Conservation (phyloP, 2,329 filamentous ascomycete genomes). For the Fusarium praegraminearum region DNA sequence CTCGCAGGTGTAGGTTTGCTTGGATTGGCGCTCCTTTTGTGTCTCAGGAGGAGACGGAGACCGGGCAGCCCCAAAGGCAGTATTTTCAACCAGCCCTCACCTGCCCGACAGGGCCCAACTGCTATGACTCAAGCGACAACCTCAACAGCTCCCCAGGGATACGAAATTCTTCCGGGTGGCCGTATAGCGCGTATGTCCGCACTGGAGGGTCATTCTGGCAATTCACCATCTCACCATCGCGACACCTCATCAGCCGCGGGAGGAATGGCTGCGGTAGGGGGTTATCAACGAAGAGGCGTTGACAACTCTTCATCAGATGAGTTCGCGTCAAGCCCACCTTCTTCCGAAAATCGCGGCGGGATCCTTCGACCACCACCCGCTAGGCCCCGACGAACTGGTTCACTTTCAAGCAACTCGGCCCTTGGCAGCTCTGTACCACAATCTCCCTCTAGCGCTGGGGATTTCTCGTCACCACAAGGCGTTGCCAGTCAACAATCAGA, state of each 20-base stretch:
- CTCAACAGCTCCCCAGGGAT: constrained; percentile 62
- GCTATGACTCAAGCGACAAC: constrained; percentile 53
- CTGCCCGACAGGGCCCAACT: constrained; percentile 65
- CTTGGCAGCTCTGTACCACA: constrained; percentile 77
- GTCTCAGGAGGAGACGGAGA: constrained; percentile 67
- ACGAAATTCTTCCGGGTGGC: constrained; percentile 84
- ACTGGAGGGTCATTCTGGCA: constrained; percentile 78
- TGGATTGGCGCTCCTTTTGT: constrained; percentile 76
- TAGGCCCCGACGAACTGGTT: constrained; percentile 80
- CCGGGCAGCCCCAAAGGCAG: constrained; percentile 74
- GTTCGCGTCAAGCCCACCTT: constrained; percentile 74
- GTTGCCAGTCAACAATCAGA: constrained; percentile 92
- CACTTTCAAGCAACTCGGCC: constrained; percentile 85
- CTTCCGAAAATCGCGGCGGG: constrained; percentile 70
- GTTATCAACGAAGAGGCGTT: constrained; percentile 61
- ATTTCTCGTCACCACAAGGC: constrained; percentile 86
- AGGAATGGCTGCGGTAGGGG: constrained; percentile 58
- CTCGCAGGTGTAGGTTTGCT: constrained; percentile 78
- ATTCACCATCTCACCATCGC: constrained; percentile 67
- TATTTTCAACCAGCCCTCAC: constrained; percentile 91
- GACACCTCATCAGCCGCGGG: constrained; percentile 55
- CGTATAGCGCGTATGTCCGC: constrained; percentile 97
- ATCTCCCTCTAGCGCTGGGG: constrained; percentile 78
- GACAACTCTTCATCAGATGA: constrained; percentile 78
- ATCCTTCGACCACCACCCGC: constrained; percentile 69